A percentile compares a stretch with the other conserved stretches of the same genome.
phyloP scores from a whole-genome alignment of 2,329 filamentous ascomycete genomes.

The Apiospora marii region DNA sequence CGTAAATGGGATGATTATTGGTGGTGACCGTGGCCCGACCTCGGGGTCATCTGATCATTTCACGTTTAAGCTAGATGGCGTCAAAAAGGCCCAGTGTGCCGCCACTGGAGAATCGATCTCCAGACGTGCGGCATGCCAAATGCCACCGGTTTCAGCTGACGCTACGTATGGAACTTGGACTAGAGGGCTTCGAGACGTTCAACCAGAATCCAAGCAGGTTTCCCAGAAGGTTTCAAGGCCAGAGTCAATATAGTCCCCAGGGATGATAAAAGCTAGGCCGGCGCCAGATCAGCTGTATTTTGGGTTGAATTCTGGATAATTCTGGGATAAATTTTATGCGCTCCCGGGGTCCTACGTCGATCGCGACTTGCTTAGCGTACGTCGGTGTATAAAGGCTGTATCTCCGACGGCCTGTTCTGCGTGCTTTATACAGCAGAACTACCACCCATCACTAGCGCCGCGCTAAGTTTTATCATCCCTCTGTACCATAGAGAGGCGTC shows the following conservation, averaged over 20 bases:
- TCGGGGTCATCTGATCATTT: constrained; percentile 5
- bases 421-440: too few relatives aligned
- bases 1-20: neutral
- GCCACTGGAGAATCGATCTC: constrained; percentile 15
- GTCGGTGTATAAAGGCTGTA: too few relatives aligned
- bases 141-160: constrained; percentile 19
- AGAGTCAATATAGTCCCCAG: too few relatives aligned
- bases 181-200: constrained; percentile 9
- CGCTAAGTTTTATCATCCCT: too few relatives aligned
- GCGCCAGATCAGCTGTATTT: too few relatives aligned
- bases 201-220: neutral
- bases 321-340: too few relatives aligned
- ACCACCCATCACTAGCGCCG: too few relatives aligned
- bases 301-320: too few relatives aligned
- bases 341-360: too few relatives aligned
- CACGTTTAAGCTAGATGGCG: constrained; percentile 18
- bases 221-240: neutral
- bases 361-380: too few relatives aligned
- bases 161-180: neutral
- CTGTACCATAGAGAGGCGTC: neutral
- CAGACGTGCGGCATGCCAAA: neutral
- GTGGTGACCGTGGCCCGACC: neutral
- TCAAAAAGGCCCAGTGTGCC: neutral
- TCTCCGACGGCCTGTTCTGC: too few relatives aligned
- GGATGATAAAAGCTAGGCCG: too few relatives aligned